Base-by-base conservation (phyloP, 306 rosid species). In the Quercus ilex region DNA sequence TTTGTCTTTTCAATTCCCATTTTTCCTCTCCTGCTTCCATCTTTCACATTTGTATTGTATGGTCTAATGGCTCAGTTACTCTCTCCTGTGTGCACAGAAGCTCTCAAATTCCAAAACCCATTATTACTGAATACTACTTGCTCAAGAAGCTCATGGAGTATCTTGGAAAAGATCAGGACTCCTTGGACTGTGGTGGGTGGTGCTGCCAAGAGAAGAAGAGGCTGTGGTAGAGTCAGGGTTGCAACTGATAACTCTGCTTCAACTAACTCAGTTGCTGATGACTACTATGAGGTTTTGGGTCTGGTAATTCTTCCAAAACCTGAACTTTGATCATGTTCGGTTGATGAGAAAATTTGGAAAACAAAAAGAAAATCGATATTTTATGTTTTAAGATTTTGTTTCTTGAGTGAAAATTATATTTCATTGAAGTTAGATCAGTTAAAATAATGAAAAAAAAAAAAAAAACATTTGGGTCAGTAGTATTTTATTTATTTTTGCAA, bases 221-320 rank as follows among this genome's bases (percentile, higher is more conserved):
- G 80, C 11, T 78, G 62, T 30, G 83, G 91, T 57, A 85, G 96
- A 52, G 83, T 89, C 10, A 88, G 83, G 83, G 97, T 90, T 56
- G 87, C 97, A 4, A 76, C 96, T 4, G 77, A 82, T 38, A 83
- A 75, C 43, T 84, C 98, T 1, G 74, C 88, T 73, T 85, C 89
- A 1, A 59, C 58, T 49, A 83, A 83, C 4, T 77, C 82, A 69
- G 79, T 87, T 69, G 99, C 97, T 5, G 99, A 95, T 80, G 96
- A 95, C 74, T 95, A 90, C 79, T 93, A 95, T 77, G 88, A 90
- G 28, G 98, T 95, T 80, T 81, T 95, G 87, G 99, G 99, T 56
- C 78, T 95, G 91, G 99, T 93, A 91, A 83, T 78, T 49, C n/a
- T 68, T 31, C 41, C 41, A 62, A 58, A 73, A 35, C 79, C 81